Evolutionary conservation across 805 yeast genomes (phyloP).

Genomic region (Candida peoriensis): DNA sequence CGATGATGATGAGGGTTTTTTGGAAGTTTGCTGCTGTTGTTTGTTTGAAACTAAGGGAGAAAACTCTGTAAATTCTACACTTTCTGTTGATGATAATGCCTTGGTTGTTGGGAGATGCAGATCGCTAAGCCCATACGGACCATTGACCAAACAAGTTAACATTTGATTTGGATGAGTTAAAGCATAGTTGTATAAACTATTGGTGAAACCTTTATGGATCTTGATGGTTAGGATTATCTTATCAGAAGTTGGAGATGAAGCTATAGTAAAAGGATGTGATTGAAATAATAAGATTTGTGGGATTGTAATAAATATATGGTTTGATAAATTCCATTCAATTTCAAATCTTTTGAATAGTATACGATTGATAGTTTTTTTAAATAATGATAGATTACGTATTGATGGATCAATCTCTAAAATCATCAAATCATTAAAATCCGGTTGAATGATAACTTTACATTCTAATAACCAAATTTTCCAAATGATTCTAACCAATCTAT

Average conservation of each 20-base stretch:
- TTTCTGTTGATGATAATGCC: not conserved
- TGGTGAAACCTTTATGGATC: slow-evolving; percentile 21
- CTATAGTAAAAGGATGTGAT: slow-evolving; percentile 26
- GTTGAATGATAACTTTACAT: slow-evolving; percentile 7
- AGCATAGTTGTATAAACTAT: slow-evolving; percentile 10
- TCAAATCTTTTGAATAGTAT: slow-evolving; percentile 7
- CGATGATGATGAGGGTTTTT: no score
- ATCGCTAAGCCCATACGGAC: slow-evolving; percentile 23
- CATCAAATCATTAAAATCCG: slow-evolving; percentile 8
- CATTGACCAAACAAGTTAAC: slow-evolving; percentile 21
- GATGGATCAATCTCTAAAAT: slow-evolving; percentile 12
- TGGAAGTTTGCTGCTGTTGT: no score
- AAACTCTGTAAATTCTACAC: not conserved
- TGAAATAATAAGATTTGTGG: slow-evolving; percentile 17
- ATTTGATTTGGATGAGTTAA: not conserved
- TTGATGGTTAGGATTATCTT: slow-evolving; percentile 13
- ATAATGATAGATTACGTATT: not conserved
- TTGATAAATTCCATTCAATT: slow-evolving; percentile 18
- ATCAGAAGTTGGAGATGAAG: slow-evolving; percentile 11
- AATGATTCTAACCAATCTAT: slow-evolving; percentile 15
- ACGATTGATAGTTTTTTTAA: slow-evolving; percentile 1
- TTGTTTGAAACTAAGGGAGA: not conserved
- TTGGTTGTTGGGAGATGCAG: slow-evolving; percentile 10
- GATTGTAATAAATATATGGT: slow-evolving; percentile 21
- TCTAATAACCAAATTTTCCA: slow-evolving; percentile 14